Conservation (phyloP, 2,329 filamentous ascomycete species). For the Diaporthe aspalathi region DNA sequence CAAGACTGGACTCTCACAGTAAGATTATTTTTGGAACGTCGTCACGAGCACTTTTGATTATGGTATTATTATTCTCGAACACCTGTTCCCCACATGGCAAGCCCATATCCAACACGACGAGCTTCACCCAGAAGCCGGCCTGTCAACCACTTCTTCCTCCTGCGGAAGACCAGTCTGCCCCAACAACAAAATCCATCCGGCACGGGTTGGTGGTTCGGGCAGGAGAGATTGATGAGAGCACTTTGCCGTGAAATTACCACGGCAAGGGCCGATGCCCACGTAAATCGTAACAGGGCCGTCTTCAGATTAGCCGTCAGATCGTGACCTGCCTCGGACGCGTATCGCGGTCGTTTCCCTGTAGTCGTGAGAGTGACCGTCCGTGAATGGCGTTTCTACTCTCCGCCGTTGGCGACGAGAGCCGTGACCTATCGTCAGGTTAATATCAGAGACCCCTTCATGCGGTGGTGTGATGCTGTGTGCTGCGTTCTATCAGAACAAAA, state of each 20-base stretch:
- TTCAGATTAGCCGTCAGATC: neutral
- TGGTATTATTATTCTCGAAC: neutral
- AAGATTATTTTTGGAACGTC: neutral
- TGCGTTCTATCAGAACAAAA: constrained; percentile 4
- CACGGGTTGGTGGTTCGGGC: neutral
- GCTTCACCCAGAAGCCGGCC: no score
- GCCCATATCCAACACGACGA: neutral
- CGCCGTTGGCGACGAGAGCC: constrained; percentile 12
- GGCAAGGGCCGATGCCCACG: neutral
- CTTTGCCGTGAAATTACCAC: neutral
- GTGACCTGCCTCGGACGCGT: neutral
- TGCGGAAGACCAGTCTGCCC: neutral
- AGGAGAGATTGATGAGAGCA: neutral
- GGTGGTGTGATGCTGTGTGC: neutral
- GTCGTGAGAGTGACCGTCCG: neutral
- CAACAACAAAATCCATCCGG: neutral
- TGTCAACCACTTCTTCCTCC: neutral
- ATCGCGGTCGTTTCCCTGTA: neutral
- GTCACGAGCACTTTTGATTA: neutral
- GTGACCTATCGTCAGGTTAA: constrained; percentile 37
- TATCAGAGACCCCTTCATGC: neutral
- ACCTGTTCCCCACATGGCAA: neutral
- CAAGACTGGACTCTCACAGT: neutral
- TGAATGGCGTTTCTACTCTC: neutral
- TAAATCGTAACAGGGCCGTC: neutral